Conservation (phyloP, 2,329 filamentous ascomycete species). For the Hymenoscyphus albidus region DNA sequence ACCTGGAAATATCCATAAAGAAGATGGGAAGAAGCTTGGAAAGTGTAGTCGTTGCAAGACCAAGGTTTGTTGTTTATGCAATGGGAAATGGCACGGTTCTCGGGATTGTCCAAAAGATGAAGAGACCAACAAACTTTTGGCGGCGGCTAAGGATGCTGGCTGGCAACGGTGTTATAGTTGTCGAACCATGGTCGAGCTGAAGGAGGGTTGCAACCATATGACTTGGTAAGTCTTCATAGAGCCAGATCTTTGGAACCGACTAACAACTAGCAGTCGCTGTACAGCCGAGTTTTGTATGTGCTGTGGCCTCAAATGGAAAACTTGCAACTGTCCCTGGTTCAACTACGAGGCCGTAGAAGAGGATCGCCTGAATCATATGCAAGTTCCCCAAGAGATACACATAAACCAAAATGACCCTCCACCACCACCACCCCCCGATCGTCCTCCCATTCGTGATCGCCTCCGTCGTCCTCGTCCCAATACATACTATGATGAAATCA, state of each 20-base stretch:
- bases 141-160: conserved; percentile 61
- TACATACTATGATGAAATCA: conserved; percentile 37
- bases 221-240: conserved; percentile 60
- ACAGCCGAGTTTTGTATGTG: conserved; percentile 84
- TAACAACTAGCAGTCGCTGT: conserved; percentile 56
- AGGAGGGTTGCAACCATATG: conserved; percentile 85
- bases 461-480: conserved; percentile 28
- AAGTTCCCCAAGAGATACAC: conserved; percentile 38
- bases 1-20: conserved; percentile 61
- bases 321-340: conserved; percentile 78
- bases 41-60: conserved; percentile 68
- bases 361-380: conserved; percentile 53
- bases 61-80: conserved; percentile 72
- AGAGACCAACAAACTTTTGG: conserved; percentile 59
- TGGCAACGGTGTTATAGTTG: conserved; percentile 77
- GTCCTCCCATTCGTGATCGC: conserved; percentile 30
- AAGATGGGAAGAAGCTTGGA: conserved; percentile 60
- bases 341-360: conserved; percentile 55
- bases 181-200: conserved; percentile 69
- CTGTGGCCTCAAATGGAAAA: conserved; percentile 78
- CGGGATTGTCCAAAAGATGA: conserved; percentile 69
- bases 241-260: conserved; percentile 7
- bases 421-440: conserved; percentile 23
- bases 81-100: conserved; percentile 67
- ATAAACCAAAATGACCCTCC: conserved; percentile 28